A percentile compares a stretch with the other conserved stretches of the same genome.
Evolutionary conservation across 805 yeast genomes (phyloP).

Genomic region (Saccharomyces jurei): DNA sequence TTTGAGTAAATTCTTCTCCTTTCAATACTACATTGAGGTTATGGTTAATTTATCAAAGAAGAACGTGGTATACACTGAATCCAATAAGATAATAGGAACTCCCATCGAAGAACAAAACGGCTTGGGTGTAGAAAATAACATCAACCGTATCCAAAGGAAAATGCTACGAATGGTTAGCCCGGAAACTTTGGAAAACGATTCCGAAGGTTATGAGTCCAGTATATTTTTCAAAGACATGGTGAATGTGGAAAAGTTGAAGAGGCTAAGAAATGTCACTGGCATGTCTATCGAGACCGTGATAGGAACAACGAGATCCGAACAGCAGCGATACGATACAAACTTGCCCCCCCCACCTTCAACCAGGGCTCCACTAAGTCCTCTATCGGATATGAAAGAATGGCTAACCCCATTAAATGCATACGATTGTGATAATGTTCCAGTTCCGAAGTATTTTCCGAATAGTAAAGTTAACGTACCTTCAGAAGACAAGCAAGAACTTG

Average conservation of each 20-base stretch:
- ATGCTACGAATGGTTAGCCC: slow-evolving; percentile 9
- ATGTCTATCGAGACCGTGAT: slow-evolving; percentile 70
- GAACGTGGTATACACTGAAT: slow-evolving; percentile 31
- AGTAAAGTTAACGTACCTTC: slow-evolving; percentile 3
- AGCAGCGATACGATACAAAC: neutral
- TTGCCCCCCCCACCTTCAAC: neutral
- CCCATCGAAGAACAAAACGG: slow-evolving; percentile 15
- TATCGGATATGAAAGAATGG: slow-evolving; percentile 10
- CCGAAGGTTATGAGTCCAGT: slow-evolving; percentile 21
- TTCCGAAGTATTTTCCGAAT: slow-evolving; percentile 20
- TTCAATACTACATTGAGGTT: slow-evolving; percentile 79
- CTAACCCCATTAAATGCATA: slow-evolving; percentile 10
- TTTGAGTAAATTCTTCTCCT: slow-evolving; percentile 50
- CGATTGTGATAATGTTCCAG: slow-evolving; percentile 8
- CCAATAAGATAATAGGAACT: slow-evolving; percentile 24
- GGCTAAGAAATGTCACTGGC: slow-evolving; percentile 71
- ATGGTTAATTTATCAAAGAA: slow-evolving; percentile 71
- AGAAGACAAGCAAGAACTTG: slow-evolving; percentile 36
- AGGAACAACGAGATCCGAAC: slow-evolving; percentile 58
- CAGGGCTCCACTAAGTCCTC: neutral
- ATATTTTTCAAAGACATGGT: slow-evolving; percentile 38
- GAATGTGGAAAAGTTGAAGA: slow-evolving; percentile 72
- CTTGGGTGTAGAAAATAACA: slow-evolving; percentile 8
- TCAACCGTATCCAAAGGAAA: slow-evolving; percentile 12
- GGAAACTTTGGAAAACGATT: slow-evolving; percentile 1